Percentiles rank a stretch among this genome's conserved stretches.
phyloP scores from a whole-genome alignment of 73 alveolate genomes.

The Tetrahymena borealis region DNA sequence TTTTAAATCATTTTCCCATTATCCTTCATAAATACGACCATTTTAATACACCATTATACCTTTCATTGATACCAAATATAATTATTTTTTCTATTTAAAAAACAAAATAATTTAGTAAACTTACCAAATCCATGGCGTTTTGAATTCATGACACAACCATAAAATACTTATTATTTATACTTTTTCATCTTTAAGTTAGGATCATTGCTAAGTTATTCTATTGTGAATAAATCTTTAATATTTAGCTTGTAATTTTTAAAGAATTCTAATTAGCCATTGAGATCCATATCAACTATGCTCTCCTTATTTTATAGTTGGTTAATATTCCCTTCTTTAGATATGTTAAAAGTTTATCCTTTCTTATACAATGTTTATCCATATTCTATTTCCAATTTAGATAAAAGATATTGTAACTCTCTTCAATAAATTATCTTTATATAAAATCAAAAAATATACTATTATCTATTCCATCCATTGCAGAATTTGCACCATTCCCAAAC shows the following conservation, averaged over 20 bases:
- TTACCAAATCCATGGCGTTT: not conserved
- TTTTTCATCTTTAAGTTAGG: not conserved
- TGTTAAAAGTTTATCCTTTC: not conserved
- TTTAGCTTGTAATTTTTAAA: not conserved
- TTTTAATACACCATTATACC: conserved; percentile 18
- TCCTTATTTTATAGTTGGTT: not conserved
- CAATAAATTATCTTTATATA: not conserved
- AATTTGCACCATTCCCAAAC: not conserved
- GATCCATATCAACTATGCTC: not conserved
- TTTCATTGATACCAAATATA: too few species aligned
- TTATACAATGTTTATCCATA: not conserved
- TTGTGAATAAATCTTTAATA: not conserved
- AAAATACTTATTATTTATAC: not conserved
- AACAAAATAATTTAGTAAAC: not conserved
- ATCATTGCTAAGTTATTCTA: not conserved
- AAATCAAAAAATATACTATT: not conserved
- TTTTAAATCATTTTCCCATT: conserved; percentile 27
- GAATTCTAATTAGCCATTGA: not conserved
- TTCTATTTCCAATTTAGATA: not conserved
- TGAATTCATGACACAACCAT: not conserved
- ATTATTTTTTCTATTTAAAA: not conserved
- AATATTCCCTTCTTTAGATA: not conserved
- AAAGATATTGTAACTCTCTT: not conserved
- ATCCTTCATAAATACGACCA: conserved; percentile 29
- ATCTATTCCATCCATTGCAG: not conserved